These are phyloP conservation scores for Talaromyces liani DNA, from an alignment of 495 filamentous ascomycete species.

Conservation along the genomic window DNA sequence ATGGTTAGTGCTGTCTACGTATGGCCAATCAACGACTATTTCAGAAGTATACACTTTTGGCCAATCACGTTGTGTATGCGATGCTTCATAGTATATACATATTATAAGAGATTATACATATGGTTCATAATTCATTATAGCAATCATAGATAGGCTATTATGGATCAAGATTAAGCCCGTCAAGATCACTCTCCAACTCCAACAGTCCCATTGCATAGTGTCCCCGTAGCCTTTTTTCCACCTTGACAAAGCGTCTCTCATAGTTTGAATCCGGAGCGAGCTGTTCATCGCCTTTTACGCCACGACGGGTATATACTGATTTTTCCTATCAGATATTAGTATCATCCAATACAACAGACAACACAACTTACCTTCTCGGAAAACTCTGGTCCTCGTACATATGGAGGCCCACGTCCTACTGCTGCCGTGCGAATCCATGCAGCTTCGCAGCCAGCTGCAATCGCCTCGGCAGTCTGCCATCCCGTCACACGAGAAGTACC, in stretches of 20 bases:
- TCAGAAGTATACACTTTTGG: background rate
- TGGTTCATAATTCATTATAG: background rate
- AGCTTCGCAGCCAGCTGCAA: constrained; percentile 75
- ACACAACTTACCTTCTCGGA: background rate
- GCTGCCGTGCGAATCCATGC: constrained; percentile 69
- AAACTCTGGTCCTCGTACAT: constrained; percentile 20
- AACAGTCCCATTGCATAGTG: constrained; percentile 56
- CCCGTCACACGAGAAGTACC: constrained; percentile 76
- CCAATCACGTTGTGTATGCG: background rate
- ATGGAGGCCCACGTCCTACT: constrained; percentile 68
- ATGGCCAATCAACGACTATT: background rate
- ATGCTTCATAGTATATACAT: too few relatives aligned
- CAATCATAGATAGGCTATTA: background rate
- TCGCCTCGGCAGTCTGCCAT: constrained; percentile 73
- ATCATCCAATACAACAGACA: background rate
- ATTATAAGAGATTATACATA: background rate
- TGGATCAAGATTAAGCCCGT: constrained; percentile 26
- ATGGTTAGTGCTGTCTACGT: background rate
- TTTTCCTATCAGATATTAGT: background rate
- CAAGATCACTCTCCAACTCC: constrained; percentile 49
- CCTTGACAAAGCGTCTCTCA: constrained; percentile 45
- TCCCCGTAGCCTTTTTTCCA: constrained; percentile 30
- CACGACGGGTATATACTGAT: constrained; percentile 4
- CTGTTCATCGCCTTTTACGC: constrained; percentile 17
- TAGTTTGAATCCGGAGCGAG: constrained; percentile 22